Evolutionary conservation across 2,329 filamentous ascomycete species (phyloP), one percentile per base, ranked within the genome.

Genomic region (Aureobasidium namibiae): DNA sequence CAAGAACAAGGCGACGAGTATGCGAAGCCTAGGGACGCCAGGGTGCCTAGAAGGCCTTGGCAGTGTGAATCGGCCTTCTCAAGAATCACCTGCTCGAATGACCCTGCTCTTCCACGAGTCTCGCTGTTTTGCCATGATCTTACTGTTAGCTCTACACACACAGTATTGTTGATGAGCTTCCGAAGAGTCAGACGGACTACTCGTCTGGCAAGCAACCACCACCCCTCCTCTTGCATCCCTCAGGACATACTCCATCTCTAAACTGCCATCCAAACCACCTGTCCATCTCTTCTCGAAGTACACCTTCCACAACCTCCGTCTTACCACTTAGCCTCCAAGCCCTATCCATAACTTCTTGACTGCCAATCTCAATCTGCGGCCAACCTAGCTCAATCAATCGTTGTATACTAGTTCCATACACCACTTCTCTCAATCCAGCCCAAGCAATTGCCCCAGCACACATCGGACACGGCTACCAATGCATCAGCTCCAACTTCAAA

Each of bases 381-480:
- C 80, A 83, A 6, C 80, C 80, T 38, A 73, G 67, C 36, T 72
- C 68, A 13, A 78, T 68, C 33, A 82, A 69, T 5, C 68, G 72
- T 24, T 76, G 70, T 61, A 81, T 79, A 26, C 72, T 76, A 1
- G 79, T 82, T 6, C 79, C 80, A 64, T 78, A 83, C 8, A 83
- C 73, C 65, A 80, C 80, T 68, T 82, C 81, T 38, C 70, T 73
- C 70, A 83, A 82, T 0, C 79, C 79, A 0, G 80, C 73, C 78
- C 79, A 83, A 1, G 79, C 75, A 62, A 83, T 81, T 0, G 80
- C 80, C 7, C 78, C 76, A 1, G 81, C 79, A 63, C 81, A 84
- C 76, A 83, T 84, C 7, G 80, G 77, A 66, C 81, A 83, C 60
- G 76, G 78, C 67, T 83, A 14, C 4, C 5, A 5, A 6, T 2